Conservation (phyloP, 75 land plant species). For the Isoetes taiwanensis region DNA sequence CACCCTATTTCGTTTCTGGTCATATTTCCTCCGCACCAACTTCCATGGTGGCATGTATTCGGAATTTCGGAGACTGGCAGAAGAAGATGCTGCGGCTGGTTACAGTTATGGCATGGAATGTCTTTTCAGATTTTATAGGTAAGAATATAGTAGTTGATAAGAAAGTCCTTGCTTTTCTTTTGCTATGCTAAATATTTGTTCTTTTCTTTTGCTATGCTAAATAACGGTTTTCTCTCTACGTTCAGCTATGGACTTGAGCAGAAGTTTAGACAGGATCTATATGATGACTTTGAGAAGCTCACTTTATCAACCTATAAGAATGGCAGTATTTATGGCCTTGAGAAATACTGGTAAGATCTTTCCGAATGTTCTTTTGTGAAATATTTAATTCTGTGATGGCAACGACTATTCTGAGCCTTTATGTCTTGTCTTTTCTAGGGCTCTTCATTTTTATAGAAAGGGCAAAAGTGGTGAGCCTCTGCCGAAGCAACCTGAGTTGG, state of each 20-base stretch:
- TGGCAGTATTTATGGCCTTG: constrained; percentile 97
- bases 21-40: constrained; percentile 66
- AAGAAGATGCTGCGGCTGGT: constrained; percentile 80
- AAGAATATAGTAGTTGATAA: no score
- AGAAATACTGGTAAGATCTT: constrained; percentile 77
- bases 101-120: constrained; percentile 94
- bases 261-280: constrained; percentile 64
- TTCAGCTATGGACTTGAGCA: constrained; percentile 92
- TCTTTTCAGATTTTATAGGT: constrained; percentile 99
- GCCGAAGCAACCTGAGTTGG: constrained; percentile 72
- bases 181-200: no score
- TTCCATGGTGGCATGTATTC: constrained; percentile 73
- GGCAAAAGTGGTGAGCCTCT: constrained; percentile 29
- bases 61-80: constrained; percentile 67
- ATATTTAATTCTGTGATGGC: neutral
- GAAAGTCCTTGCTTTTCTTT: no score
- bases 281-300: constrained; percentile 87
- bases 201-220: no score
- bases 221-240: no score
- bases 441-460: constrained; percentile 70
- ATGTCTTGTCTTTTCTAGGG: constrained; percentile 36
- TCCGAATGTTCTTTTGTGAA: neutral
- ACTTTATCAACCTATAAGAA: constrained; percentile 68
- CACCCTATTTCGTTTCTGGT: constrained; percentile 88
- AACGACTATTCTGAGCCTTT: neutral